Evolutionary conservation across 257 asterid species (phyloP), one percentile per base, ranked within the genome.

Genomic region (Eustoma russellianum): DNA sequence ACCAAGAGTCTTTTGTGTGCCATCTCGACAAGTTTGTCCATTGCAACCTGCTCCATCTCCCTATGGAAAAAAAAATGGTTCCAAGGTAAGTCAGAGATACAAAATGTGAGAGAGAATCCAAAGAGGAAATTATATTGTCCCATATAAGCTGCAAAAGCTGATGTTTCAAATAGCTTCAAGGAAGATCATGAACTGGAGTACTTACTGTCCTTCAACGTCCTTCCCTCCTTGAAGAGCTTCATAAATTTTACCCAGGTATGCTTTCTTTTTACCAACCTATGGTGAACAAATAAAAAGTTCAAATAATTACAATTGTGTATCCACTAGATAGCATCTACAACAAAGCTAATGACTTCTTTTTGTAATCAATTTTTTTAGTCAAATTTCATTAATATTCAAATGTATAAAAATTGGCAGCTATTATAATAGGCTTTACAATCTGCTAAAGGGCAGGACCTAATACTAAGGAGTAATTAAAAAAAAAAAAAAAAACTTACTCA

Each of bases 1-100:
- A 88, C 97, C 94, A 88, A 58, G 28, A 82, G 84, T 74, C 85
- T 88, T 79, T 73, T 82, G 83, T 71, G 83, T 52, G 94, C 83
- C 69, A 80, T 64, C 84, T 88, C 97, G 45, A 80, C 75, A 59
- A 85, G 91, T 62, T 70, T 76, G 73, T 80, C 79, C 85, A 88
- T 75, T 33, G 95, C 95, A 70, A 77, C 74, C 79, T 77, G 83
- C 75, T 88, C 97, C 47, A 80, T 88, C 74, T 85, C 85, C 93
- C 97, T 88, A 78, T 57, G 69, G 54, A 70, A 64, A 35, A 52
- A 72, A 41, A 44, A 33, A 41, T 50, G 38, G 41, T 55, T 33
- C 34, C 52, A 48, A 35, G 30, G 6, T n/a, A 17, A 54, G 5
- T 1, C 1, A 11, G 13, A 41, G 28, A 13, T 13, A 13, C 5